These are phyloP conservation scores for Sabuloglossum arenarium DNA, from an alignment of 495 filamentous ascomycete genomes.

Conservation along the genomic window DNA sequence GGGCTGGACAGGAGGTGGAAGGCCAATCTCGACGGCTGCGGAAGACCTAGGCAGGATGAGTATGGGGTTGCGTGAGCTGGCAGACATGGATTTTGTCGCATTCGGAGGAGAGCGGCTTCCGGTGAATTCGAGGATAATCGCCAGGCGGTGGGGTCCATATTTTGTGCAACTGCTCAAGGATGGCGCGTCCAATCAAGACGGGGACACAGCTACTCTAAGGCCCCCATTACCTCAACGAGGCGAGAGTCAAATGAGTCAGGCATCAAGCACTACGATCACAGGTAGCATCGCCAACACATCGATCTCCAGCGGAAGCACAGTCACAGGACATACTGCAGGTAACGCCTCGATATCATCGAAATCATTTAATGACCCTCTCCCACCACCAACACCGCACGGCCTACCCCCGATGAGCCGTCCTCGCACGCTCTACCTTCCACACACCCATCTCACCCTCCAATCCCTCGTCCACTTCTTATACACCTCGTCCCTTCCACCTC, in stretches of 20 bases:
- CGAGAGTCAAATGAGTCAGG: constrained; percentile 25
- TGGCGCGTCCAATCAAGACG: constrained; percentile 37
- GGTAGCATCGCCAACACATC: constrained; percentile 35
- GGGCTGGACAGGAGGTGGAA: constrained; percentile 46
- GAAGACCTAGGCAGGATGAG: constrained; percentile 71
- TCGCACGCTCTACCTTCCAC: constrained; percentile 76
- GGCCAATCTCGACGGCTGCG: constrained; percentile 45
- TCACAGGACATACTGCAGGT: constrained; percentile 18
- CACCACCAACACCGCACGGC: constrained; percentile 21
- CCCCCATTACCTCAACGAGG: not conserved
- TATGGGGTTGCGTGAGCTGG: constrained; percentile 55
- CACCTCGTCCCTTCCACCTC: constrained; percentile 64
- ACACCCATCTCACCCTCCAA: constrained; percentile 71
- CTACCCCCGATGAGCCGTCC: constrained; percentile 54
- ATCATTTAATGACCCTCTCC: constrained; percentile 19
- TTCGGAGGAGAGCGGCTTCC: constrained; percentile 79
- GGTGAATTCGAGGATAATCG: constrained; percentile 74
- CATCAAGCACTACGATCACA: constrained; percentile 73
- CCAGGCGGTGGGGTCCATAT: constrained; percentile 81
- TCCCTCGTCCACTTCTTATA: constrained; percentile 84
- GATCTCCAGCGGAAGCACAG: constrained; percentile 35
- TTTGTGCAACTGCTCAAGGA: constrained; percentile 80
- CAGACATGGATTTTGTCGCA: constrained; percentile 94
- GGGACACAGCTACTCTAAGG: constrained; percentile 13
- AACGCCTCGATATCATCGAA: constrained; percentile 8